Evolutionary conservation across 225 moss, liverwort and hornwort species (phyloP).

Genomic region (Sphagnum tenellum): DNA sequence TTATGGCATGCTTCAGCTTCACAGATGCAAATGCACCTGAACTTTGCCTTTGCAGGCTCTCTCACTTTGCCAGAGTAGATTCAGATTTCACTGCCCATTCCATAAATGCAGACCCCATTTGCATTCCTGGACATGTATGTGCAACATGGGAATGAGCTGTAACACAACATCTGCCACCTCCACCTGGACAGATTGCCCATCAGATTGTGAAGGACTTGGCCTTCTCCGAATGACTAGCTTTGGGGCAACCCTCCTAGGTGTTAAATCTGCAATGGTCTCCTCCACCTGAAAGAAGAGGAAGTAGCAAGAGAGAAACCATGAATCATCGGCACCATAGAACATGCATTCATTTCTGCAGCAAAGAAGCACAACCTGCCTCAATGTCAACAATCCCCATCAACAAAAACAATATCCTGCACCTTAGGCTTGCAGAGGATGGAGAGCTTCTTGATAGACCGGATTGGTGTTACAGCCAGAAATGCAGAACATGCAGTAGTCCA

Average conservation of each 20-base stretch:
- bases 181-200: constrained; percentile 1
- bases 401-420: constrained; percentile 24
- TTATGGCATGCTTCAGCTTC: constrained; percentile 30
- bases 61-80: constrained; percentile 11
- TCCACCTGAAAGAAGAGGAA: constrained; percentile 33
- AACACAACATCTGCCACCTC: background rate
- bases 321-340: too few relatives aligned
- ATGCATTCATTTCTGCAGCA: too few relatives aligned
- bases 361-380: background rate
- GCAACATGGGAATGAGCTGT: background rate
- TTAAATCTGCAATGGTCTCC: constrained; percentile 18
- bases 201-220: constrained; percentile 13
- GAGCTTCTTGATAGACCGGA: constrained; percentile 39
- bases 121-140: constrained; percentile 6
- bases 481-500: constrained; percentile 14
- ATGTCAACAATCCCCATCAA: background rate
- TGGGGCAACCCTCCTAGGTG: constrained; percentile 16
- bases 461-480: constrained; percentile 22
- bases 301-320: too few relatives aligned
- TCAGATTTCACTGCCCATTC: constrained; percentile 4
- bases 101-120: constrained; percentile 2
- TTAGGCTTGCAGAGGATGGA: constrained; percentile 17
- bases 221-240: constrained; percentile 20
- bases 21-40: constrained; percentile 13
- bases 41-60: constrained; percentile 13